These are phyloP conservation scores for Xylariaceae sp. DNA, from an alignment of 2,329 filamentous ascomycete genomes.

Conservation along the genomic window DNA sequence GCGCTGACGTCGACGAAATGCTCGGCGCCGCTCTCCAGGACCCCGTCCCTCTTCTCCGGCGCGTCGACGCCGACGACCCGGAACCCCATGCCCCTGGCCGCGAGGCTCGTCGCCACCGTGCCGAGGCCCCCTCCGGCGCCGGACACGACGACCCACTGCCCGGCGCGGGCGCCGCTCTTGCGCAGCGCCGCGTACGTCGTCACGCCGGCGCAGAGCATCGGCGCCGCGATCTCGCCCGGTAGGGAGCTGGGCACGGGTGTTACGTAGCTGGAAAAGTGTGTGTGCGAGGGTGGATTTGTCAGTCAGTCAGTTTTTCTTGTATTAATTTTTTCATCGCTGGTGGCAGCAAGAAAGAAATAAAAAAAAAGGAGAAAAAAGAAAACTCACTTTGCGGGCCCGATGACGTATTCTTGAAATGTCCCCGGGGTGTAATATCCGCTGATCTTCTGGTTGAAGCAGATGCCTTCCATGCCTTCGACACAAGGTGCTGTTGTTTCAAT, in stretches of 20 bases:
- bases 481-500: slow-evolving; percentile 13
- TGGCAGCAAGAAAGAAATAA: not conserved
- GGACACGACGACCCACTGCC: slow-evolving; percentile 17
- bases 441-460: slow-evolving; percentile 15
- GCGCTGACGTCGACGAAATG: slow-evolving; percentile 16
- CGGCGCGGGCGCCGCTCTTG: slow-evolving; percentile 10
- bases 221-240: slow-evolving; percentile 14
- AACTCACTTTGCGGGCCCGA: slow-evolving; percentile 17
- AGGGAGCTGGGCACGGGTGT: slow-evolving; percentile 14
- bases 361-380: not conserved
- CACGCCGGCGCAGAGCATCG: slow-evolving; percentile 18
- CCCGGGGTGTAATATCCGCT: slow-evolving; percentile 17
- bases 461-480: slow-evolving; percentile 11
- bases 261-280: slow-evolving; percentile 12
- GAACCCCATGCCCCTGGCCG: slow-evolving; percentile 9
- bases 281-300: too few species aligned
- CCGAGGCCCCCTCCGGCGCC: slow-evolving; percentile 19
- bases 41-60: slow-evolving; percentile 8
- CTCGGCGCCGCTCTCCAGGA: slow-evolving; percentile 14
- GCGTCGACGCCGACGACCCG: slow-evolving; percentile 18
- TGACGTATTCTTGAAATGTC: slow-evolving; percentile 17
- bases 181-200: slow-evolving; percentile 17
- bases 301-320: not conserved
- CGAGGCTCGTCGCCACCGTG: slow-evolving; percentile 13
- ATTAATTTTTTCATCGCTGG: not conserved